A percentile compares a stretch with the other conserved stretches of the same genome.
phyloP scores from a whole-genome alignment of 2,329 filamentous ascomycete species.

The Talaromyces sp. region DNA sequence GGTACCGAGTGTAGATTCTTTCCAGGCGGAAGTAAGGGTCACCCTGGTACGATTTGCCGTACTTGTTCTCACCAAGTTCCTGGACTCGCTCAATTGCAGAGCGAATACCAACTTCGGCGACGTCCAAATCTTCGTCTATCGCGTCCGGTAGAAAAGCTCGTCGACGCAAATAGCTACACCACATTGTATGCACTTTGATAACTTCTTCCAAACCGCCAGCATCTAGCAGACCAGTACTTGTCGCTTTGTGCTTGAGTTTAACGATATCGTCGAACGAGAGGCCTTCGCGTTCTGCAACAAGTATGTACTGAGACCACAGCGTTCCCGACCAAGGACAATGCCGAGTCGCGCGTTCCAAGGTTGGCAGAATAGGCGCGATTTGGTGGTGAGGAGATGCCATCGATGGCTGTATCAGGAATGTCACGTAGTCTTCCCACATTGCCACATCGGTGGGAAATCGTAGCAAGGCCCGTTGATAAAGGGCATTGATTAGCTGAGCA shows the following conservation, averaged over 20 bases:
- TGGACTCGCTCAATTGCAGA: conserved; percentile 82
- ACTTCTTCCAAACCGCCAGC: conserved; percentile 81
- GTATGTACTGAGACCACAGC: conserved; percentile 84
- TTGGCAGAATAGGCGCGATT: conserved; percentile 54
- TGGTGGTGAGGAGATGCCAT: conserved; percentile 42
- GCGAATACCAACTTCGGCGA: conserved; percentile 82
- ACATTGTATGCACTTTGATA: conserved; percentile 84
- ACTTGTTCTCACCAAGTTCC: conserved; percentile 69
- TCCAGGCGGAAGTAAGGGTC: conserved; percentile 86
- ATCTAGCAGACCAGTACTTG: conserved; percentile 77
- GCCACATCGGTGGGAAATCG: conserved; percentile 68
- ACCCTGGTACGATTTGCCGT: conserved; percentile 72
- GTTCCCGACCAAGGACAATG: conserved; percentile 92
- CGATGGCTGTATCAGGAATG: conserved; percentile 59
- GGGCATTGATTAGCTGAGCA: conserved; percentile 51
- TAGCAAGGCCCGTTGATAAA: conserved; percentile 74
- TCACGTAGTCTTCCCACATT: conserved; percentile 78
- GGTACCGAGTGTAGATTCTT: conserved; percentile 85
- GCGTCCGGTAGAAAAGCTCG: conserved; percentile 70
- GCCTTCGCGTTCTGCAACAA: conserved; percentile 74
- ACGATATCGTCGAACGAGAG: conserved; percentile 76
- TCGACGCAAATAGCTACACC: conserved; percentile 90
- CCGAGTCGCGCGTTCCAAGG: conserved; percentile 74
- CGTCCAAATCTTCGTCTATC: conserved; percentile 76
- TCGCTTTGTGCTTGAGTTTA: conserved; percentile 86